phyloP scores from a whole-genome alignment of 371 early-diverging fungal species.

The Choanephora cucurbitarum region DNA sequence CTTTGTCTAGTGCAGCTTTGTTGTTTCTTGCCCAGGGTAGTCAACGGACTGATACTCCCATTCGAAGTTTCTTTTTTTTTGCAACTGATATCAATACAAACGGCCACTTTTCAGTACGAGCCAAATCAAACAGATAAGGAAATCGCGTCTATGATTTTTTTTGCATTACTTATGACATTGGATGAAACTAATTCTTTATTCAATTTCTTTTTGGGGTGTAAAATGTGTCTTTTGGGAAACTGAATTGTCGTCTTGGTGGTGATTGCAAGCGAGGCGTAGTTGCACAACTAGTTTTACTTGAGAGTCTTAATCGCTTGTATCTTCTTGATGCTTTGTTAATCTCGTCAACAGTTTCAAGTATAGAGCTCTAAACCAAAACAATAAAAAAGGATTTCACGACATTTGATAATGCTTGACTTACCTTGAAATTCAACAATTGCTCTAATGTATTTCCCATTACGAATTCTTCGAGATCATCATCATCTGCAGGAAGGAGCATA shows the following conservation, averaged over 20 bases:
- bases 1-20: background rate
- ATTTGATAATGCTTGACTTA: background rate
- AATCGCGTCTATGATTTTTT: too few species aligned
- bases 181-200: too few species aligned
- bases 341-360: conserved; percentile 1
- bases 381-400: background rate
- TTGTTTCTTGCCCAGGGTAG: conserved; percentile 2
- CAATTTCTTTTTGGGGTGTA: conserved; percentile 10
- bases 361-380: conserved; percentile 1
- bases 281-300: conserved; percentile 9
- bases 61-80: background rate
- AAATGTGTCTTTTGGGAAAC: conserved; percentile 7
- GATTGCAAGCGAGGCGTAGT: conserved; percentile 7
- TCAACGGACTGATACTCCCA: background rate
- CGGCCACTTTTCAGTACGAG: too few species aligned
- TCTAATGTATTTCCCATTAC: conserved; percentile 4
- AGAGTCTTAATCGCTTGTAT: conserved; percentile 6
- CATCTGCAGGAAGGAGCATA: conserved; percentile 2
- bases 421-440: conserved; percentile 7
- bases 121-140: too few species aligned
- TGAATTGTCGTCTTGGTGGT: conserved; percentile 4
- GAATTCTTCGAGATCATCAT: conserved; percentile 6
- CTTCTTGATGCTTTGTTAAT: conserved; percentile 4
- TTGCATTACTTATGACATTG: too few species aligned
- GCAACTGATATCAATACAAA: too few species aligned